Conservation (phyloP, 352 stramenopile species). For the Phytophthora pluvialis region DNA sequence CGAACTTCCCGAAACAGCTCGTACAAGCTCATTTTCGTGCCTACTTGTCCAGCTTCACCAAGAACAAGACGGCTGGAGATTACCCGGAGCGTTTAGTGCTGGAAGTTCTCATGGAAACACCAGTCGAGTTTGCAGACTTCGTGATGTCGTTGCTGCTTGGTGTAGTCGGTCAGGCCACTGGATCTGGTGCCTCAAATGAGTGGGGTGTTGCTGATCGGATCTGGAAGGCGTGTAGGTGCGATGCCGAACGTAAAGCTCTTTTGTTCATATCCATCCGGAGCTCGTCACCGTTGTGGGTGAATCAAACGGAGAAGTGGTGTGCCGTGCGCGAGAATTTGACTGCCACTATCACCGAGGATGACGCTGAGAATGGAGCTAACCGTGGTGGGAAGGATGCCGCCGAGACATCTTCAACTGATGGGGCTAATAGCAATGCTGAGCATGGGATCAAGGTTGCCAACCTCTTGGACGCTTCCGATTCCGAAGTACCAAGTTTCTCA, state of each 20-base stretch:
- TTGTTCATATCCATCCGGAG: slow-evolving; percentile 31
- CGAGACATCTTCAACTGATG: background rate
- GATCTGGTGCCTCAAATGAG: slow-evolving; percentile 8
- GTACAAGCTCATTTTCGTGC: slow-evolving; percentile 67
- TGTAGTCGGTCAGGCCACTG: slow-evolving; percentile 16
- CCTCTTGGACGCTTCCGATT: slow-evolving; percentile 12
- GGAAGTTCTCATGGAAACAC: slow-evolving; percentile 59
- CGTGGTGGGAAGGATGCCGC: background rate
- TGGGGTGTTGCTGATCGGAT: slow-evolving; percentile 32
- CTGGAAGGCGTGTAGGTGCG: slow-evolving; percentile 41
- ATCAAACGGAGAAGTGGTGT: slow-evolving; percentile 33
- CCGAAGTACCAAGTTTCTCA: slow-evolving; percentile 21
- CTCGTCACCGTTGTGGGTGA: slow-evolving; percentile 28
- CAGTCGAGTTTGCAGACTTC: slow-evolving; percentile 61
- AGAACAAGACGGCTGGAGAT: slow-evolving; percentile 8
- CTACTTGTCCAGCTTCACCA: slow-evolving; percentile 34
- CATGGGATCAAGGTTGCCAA: background rate
- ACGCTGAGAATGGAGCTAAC: background rate
- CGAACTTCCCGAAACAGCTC: slow-evolving; percentile 72
- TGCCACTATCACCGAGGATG: background rate
- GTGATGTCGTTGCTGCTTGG: slow-evolving; percentile 48
- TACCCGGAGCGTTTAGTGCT: slow-evolving; percentile 44
- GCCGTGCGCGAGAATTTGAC: slow-evolving; percentile 23
- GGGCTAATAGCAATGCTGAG: background rate
- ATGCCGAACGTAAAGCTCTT: slow-evolving; percentile 43